phyloP scores from a whole-genome alignment of 306 rosid genomes.

The Hylodesmum podocarpum region DNA sequence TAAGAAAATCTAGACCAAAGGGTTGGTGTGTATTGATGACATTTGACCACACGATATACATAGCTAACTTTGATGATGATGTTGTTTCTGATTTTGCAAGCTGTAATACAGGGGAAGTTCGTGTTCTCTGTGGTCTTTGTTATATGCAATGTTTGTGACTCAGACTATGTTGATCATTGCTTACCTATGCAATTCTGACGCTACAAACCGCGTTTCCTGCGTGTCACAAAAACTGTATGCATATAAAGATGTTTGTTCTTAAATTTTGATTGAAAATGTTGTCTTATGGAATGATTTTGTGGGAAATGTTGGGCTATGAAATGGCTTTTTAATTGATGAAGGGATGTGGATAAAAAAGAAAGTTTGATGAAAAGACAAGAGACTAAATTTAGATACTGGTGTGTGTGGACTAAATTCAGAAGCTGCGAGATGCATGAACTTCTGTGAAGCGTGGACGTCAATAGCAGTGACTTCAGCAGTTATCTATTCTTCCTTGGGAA shows the following conservation, averaged over 20 bases:
- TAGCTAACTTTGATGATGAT: not conserved
- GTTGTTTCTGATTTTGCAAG: not conserved
- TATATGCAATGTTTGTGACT: not conserved
- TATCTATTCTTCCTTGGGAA: not conserved
- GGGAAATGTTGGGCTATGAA: constrained; percentile 11
- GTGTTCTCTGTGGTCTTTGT: not conserved
- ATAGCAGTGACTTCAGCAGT: constrained; percentile 12
- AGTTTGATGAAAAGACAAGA: not conserved
- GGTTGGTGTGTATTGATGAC: not conserved
- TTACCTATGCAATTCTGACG: not conserved
- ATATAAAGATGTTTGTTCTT: not conserved
- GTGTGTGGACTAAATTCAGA: not conserved
- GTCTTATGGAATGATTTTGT: not conserved
- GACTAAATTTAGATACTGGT: not conserved
- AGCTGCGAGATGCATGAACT: not conserved
- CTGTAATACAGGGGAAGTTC: not conserved
- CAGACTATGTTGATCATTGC: not conserved
- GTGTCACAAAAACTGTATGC: not conserved
- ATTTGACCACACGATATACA: not conserved
- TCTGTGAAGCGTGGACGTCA: not conserved
- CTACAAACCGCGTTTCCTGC: not conserved
- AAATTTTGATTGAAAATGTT: constrained; percentile 33
- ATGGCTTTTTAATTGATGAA: not conserved
- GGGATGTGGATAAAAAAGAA: not conserved
- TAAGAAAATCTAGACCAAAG: not conserved